These are phyloP conservation scores for Myxozyma mucilagina DNA, from an alignment of 805 yeast genomes.

Conservation along the genomic window DNA sequence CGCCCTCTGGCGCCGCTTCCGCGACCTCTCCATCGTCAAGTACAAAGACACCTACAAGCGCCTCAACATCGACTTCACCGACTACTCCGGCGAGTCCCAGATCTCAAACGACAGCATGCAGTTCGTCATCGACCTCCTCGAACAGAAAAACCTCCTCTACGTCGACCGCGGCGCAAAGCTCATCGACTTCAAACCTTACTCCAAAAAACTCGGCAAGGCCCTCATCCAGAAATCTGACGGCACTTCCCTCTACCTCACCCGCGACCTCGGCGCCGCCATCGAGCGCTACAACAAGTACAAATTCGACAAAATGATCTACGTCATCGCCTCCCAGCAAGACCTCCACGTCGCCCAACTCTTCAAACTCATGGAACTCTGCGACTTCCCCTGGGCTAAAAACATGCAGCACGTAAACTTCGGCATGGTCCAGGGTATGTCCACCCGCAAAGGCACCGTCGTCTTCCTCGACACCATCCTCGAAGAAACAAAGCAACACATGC, in stretches of 20 bases:
- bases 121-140: constrained; percentile 60
- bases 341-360: constrained; percentile 91
- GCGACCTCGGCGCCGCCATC: constrained; percentile 96
- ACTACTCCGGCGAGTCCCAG: constrained; percentile 94
- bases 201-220: constrained; percentile 90
- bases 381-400: constrained; percentile 78
- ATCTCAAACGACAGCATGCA: constrained; percentile 74
- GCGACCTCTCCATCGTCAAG: constrained; percentile 84
- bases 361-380: constrained; percentile 89
- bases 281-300: constrained; percentile 80
- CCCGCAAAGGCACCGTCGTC: constrained; percentile 98
- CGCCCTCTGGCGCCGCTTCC: constrained; percentile 78
- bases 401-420: constrained; percentile 90
- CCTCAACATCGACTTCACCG: constrained; percentile 83
- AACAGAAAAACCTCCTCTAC: constrained; percentile 67
- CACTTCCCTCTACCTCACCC: constrained; percentile 86
- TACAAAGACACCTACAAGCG: constrained; percentile 88
- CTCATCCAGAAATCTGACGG: constrained; percentile 94
- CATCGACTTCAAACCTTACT: constrained; percentile 78
- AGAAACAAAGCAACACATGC: constrained; percentile 92
- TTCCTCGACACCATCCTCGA: constrained; percentile 90
- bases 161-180: constrained; percentile 90
- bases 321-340: constrained; percentile 95
- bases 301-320: constrained; percentile 95
- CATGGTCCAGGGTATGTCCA: constrained; percentile 98